A percentile compares a stretch with the other conserved stretches of the same genome.
Evolutionary conservation across 768 basidiomycete species (phyloP).

Genomic region (Naganishia antarctica): DNA sequence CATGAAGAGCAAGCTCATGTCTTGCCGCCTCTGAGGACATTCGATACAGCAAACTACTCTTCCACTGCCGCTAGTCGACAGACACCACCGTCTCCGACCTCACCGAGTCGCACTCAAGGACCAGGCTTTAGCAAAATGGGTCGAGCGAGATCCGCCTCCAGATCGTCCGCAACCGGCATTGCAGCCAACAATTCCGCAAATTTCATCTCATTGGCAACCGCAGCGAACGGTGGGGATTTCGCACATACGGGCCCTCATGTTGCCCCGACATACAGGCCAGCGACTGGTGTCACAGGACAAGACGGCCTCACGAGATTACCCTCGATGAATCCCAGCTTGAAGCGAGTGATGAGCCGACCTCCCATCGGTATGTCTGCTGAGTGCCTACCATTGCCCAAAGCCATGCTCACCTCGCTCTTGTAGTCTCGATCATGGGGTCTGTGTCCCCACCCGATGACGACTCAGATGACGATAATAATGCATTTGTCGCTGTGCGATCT

Average conservation of each 20-base stretch:
- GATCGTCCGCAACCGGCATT: conserved; percentile 10
- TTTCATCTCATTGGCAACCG: conserved; percentile 2
- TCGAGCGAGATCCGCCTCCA: not conserved
- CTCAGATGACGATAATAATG: conserved; percentile 16
- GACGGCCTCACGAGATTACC: conserved; percentile 10
- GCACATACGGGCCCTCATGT: not conserved
- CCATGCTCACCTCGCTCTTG: not conserved
- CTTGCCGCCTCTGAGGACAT: conserved; percentile 2
- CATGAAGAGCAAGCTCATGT: conserved; percentile 10
- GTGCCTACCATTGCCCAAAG: not conserved
- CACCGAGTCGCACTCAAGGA: not conserved
- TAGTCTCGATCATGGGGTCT: conserved; percentile 18
- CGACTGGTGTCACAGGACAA: not conserved
- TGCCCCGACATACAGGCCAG: not conserved
- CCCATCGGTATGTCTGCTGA: not conserved
- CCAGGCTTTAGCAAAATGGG: conserved; percentile 11
- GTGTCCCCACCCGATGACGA: conserved; percentile 13
- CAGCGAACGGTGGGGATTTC: conserved; percentile 4
- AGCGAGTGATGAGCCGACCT: conserved; percentile 1
- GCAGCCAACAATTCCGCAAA: conserved; percentile 6
- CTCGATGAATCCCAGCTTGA: not conserved
- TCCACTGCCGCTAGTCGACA: not conserved
- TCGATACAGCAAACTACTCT: conserved; percentile 8
- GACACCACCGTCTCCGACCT: conserved; percentile 1
- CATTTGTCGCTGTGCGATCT: conserved; percentile 18